phyloP scores from a whole-genome alignment of 306 rosid genomes.

The Quercus cerris region DNA sequence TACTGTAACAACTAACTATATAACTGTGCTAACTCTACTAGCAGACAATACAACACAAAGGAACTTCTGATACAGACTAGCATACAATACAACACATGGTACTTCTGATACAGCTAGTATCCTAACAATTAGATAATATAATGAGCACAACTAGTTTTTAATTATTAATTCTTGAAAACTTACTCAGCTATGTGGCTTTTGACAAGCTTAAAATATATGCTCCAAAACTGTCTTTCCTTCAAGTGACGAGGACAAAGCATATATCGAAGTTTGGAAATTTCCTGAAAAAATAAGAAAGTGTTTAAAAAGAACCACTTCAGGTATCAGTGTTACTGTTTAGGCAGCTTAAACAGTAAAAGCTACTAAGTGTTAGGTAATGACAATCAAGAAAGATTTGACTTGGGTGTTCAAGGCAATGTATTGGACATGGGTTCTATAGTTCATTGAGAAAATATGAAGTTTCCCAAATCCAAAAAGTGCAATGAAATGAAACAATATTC shows the following conservation, averaged over 20 bases:
- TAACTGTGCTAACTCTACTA: too few relatives aligned
- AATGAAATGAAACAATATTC: not conserved
- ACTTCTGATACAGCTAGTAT: too few relatives aligned
- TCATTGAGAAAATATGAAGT: not conserved
- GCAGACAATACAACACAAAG: too few relatives aligned
- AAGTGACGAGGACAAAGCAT: conserved; percentile 79
- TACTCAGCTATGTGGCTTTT: conserved; percentile 67
- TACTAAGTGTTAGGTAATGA: not conserved
- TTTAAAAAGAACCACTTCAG: conserved; percentile 1
- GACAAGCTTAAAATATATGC: conserved; percentile 72
- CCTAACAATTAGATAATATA: too few relatives aligned
- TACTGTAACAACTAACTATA: too few relatives aligned
- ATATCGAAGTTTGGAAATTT: conserved; percentile 73
- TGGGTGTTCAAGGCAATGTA: not conserved
- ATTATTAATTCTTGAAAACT: conserved; percentile 33
- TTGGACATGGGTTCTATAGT: not conserved
- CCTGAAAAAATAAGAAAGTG: conserved; percentile 46
- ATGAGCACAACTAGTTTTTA: not conserved
- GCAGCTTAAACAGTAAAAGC: not conserved
- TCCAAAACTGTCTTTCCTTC: conserved; percentile 90
- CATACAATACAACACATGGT: too few relatives aligned
- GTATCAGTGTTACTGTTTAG: not conserved
- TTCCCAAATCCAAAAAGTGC: not conserved
- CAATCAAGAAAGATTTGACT: not conserved
- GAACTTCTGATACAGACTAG: too few relatives aligned